Conservation (phyloP, 179 eudicot species). For the Silene noctiflora region DNA sequence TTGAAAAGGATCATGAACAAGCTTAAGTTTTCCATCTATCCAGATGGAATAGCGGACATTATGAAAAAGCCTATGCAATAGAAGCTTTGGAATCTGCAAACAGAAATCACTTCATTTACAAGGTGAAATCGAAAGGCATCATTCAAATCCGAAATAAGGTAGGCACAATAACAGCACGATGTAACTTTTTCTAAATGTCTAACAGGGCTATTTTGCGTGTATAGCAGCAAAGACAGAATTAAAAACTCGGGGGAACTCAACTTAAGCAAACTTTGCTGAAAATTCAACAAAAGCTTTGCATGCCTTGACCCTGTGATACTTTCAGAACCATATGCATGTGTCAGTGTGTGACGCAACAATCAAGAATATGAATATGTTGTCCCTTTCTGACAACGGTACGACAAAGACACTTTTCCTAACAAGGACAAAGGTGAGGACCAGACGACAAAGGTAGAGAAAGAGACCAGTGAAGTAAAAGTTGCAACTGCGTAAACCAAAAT, state of each 20-base stretch:
- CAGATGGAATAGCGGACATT: slow-evolving; percentile 73
- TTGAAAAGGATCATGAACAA: slow-evolving; percentile 80
- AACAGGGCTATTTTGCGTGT: not conserved
- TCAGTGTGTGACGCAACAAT: too few relatives aligned
- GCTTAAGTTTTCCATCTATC: slow-evolving; percentile 94
- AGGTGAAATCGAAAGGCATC: not conserved
- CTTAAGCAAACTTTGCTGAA: not conserved
- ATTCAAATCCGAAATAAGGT: not conserved
- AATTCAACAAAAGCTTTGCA: not conserved
- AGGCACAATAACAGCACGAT: not conserved
- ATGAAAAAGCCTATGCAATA: slow-evolving; percentile 79
- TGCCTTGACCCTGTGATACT: not conserved
- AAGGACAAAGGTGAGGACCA: too few relatives aligned
- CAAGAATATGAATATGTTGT: too few relatives aligned
- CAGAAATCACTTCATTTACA: slow-evolving; percentile 16
- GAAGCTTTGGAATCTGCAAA: slow-evolving; percentile 78
- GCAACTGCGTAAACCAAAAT: not conserved
- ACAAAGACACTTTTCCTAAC: too few relatives aligned
- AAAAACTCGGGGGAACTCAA: not conserved
- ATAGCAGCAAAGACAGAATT: not conserved
- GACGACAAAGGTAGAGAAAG: too few relatives aligned
- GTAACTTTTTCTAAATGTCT: not conserved
- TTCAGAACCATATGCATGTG: too few relatives aligned
- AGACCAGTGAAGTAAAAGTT: not conserved
- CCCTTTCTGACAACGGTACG: too few relatives aligned